Conservation (phyloP, 2,329 filamentous ascomycete genomes). For the Stagonosporopsis vannaccii region DNA sequence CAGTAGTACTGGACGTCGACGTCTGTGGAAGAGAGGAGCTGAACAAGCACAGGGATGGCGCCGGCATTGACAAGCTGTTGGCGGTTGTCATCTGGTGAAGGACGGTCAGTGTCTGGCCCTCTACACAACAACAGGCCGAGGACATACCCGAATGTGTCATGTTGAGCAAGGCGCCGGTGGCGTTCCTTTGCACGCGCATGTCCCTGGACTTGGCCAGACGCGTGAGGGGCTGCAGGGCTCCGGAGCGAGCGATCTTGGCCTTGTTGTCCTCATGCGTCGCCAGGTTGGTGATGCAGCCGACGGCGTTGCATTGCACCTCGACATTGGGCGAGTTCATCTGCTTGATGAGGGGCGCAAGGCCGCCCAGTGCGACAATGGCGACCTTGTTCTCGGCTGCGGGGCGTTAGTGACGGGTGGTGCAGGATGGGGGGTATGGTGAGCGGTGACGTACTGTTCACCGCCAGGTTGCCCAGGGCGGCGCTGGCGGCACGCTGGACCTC, state of each 20-base stretch:
- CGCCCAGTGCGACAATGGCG: constrained; percentile 89
- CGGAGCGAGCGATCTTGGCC: constrained; percentile 95
- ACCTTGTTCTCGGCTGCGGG: constrained; percentile 94
- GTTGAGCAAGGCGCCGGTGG: constrained; percentile 93
- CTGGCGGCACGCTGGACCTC: constrained; percentile 97
- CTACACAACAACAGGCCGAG: constrained; percentile 1
- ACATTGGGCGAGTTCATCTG: constrained; percentile 99
- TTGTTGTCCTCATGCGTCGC: constrained; percentile 99
- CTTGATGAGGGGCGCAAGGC: constrained; percentile 87
- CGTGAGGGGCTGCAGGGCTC: constrained; percentile 88
- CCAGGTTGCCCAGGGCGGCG: constrained; percentile 92
- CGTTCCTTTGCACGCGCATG: constrained; percentile 97
- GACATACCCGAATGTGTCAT: constrained; percentile 96
- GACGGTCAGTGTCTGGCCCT: constrained; percentile 27
- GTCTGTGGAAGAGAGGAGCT: constrained; percentile 89
- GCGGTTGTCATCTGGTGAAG: constrained; percentile 82
- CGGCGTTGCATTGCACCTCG: constrained; percentile 98
- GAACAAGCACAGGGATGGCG: constrained; percentile 96
- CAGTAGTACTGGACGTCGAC: constrained; percentile 99
- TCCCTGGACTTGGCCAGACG: constrained; percentile 95
- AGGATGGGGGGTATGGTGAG: constrained; percentile 12
- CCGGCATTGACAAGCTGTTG: constrained; percentile 97
- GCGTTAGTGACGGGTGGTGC: constrained; percentile 52
- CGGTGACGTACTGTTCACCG: constrained; percentile 81
- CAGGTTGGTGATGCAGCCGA: constrained; percentile 97